Conservation (phyloP, 2,329 filamentous ascomycete genomes). For the Cercospora janseana region DNA sequence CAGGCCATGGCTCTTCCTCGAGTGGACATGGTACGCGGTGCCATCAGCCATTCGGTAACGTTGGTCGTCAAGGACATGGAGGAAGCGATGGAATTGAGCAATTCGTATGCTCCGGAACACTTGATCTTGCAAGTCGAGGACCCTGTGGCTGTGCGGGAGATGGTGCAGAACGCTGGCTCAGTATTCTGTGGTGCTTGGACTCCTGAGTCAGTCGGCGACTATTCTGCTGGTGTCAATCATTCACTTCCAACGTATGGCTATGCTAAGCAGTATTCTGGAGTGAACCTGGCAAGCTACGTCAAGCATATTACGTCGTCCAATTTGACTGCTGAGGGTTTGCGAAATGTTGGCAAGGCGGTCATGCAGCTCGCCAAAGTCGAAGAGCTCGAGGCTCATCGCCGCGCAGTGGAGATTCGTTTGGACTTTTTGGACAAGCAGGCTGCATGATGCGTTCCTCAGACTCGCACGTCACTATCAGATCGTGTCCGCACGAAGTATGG, state of each 20-base stretch:
- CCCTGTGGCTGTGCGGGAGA: constrained; percentile 68
- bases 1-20: constrained; percentile 85
- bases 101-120: constrained; percentile 94
- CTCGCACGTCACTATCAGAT: no score
- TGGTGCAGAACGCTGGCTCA: constrained; percentile 89
- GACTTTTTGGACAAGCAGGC: constrained; percentile 29
- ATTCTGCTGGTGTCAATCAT: constrained; percentile 97
- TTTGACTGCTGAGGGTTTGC: constrained; percentile 78
- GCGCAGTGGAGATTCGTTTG: constrained; percentile 66
- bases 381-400: constrained; percentile 87
- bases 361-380: constrained; percentile 95
- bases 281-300: constrained; percentile 92
- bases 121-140: constrained; percentile 85
- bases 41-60: constrained; percentile 89
- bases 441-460: background rate
- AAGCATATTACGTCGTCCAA: constrained; percentile 98
- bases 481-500: no score
- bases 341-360: constrained; percentile 81
- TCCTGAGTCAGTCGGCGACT: constrained; percentile 95
- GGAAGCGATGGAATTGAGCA: constrained; percentile 78
- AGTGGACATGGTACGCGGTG: constrained; percentile 86
- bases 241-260: constrained; percentile 96
- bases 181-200: constrained; percentile 97
- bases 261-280: constrained; percentile 96
- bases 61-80: constrained; percentile 72